Conservation (phyloP, 1,284 basidiomycete genomes). For the Ganoderma multipileum region DNA sequence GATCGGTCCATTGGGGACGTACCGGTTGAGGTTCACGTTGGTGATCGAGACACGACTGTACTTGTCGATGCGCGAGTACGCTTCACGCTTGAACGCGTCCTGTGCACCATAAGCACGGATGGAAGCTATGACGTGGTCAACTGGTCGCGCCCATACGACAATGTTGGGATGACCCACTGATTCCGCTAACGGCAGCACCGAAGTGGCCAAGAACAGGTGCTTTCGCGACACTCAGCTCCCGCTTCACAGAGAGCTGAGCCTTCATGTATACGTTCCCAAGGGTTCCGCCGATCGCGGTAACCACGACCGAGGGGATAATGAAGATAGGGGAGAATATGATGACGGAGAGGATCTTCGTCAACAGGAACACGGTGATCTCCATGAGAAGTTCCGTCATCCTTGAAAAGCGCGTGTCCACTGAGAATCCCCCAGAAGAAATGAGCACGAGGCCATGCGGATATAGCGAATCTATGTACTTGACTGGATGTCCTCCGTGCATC, state of each 20-base stretch:
- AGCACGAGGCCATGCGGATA: neutral
- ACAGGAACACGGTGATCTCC: constrained; percentile 41
- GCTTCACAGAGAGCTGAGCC: constrained; percentile 77
- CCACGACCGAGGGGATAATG: constrained; percentile 46
- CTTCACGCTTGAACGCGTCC: constrained; percentile 51
- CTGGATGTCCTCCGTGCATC: constrained; percentile 66
- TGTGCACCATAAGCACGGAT: constrained; percentile 70
- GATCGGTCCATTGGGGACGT: too few relatives aligned
- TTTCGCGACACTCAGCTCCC: constrained; percentile 74
- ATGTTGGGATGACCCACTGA: constrained; percentile 51
- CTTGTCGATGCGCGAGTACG: constrained; percentile 53
- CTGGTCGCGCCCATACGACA: neutral
- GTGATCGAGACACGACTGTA: constrained; percentile 54
- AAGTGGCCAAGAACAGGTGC: constrained; percentile 76
- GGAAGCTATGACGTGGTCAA: constrained; percentile 49
- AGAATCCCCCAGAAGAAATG: neutral
- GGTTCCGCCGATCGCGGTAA: constrained; percentile 52
- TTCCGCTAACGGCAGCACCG: constrained; percentile 69
- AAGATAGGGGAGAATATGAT: constrained; percentile 53
- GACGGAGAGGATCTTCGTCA: constrained; percentile 49
- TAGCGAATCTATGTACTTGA: constrained; percentile 37
- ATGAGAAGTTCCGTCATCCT: constrained; percentile 28
- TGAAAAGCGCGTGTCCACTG: constrained; percentile 15
- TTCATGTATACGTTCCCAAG: constrained; percentile 64
- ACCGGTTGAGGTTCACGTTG: constrained; percentile 61